Evolutionary conservation across 345 rosid species (phyloP).

Genomic region (Abelmoschus esculentus): DNA sequence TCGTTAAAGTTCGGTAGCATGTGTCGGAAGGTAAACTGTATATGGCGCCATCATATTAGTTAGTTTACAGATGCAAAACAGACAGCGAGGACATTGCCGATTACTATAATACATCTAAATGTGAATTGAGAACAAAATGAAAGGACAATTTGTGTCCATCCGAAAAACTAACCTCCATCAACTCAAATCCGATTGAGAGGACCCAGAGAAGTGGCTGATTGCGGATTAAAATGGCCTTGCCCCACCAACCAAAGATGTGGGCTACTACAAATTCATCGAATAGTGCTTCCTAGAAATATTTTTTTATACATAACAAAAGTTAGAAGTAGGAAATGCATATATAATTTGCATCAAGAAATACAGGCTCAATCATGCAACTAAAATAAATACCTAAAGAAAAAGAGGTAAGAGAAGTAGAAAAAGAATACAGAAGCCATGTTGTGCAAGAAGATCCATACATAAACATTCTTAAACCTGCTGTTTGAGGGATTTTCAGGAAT

Average conservation of each 20-base stretch:
- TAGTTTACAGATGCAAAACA: constrained; percentile 7
- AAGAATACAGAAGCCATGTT: constrained; percentile 15
- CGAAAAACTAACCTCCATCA: constrained; percentile 73
- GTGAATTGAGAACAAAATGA: not conserved
- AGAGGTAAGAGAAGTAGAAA: not conserved
- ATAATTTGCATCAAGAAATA: not conserved
- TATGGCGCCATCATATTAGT: constrained; percentile 9
- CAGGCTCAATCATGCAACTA: not conserved
- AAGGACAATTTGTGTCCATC: not conserved
- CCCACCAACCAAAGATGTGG: constrained; percentile 99
- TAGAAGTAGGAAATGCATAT: constrained; percentile 3
- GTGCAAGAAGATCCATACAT: constrained; percentile 80
- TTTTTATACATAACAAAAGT: constrained; percentile 10
- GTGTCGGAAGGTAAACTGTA: constrained; percentile 92
- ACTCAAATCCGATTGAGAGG: constrained; percentile 91
- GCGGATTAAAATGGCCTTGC: constrained; percentile 90
- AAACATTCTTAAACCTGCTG: constrained; percentile 99
- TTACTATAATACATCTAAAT: not conserved
- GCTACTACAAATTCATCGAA: constrained; percentile 96
- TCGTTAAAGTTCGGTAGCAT: constrained; percentile 99
- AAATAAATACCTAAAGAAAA: not conserved
- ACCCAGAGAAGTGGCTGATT: constrained; percentile 98
- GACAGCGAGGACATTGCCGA: not conserved
- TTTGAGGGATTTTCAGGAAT: constrained; percentile 73
- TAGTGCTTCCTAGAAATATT: constrained; percentile 54